Evolutionary conservation across 495 filamentous ascomycete genomes (phyloP).

Genomic region (Neurospora cerealis): DNA sequence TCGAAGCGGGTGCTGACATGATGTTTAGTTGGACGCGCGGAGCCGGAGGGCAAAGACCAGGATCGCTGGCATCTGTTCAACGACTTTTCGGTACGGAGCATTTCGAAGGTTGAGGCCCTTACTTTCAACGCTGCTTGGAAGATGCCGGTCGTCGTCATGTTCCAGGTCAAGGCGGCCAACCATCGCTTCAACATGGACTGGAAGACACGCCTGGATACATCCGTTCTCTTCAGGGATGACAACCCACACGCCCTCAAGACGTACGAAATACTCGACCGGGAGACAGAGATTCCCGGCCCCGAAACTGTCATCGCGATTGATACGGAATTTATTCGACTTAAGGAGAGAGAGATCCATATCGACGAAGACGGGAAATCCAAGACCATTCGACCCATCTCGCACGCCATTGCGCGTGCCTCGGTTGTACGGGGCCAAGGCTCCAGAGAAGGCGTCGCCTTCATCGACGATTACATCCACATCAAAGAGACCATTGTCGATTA

Average conservation of each 20-base stretch:
- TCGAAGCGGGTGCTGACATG: not conserved
- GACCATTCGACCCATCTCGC: slow-evolving; percentile 73
- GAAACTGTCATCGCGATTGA: slow-evolving; percentile 80
- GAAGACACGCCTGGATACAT: slow-evolving; percentile 75
- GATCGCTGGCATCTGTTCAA: slow-evolving; percentile 92
- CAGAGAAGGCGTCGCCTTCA: slow-evolving; percentile 73
- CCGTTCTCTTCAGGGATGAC: slow-evolving; percentile 63
- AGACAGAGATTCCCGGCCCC: slow-evolving; percentile 52
- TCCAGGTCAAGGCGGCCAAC: slow-evolving; percentile 65
- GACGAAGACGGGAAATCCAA: slow-evolving; percentile 82
- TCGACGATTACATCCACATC: slow-evolving; percentile 93
- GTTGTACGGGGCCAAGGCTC: slow-evolving; percentile 71
- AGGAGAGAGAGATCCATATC: slow-evolving; percentile 85
- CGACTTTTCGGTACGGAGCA: slow-evolving; percentile 83
- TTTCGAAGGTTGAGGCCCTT: slow-evolving; percentile 69
- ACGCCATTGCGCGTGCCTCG: slow-evolving; percentile 80
- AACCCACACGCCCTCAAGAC: slow-evolving; percentile 19
- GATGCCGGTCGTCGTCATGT: slow-evolving; percentile 74
- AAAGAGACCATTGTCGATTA: slow-evolving; percentile 92
- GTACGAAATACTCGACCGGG: slow-evolving; percentile 49
- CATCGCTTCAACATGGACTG: slow-evolving; percentile 74
- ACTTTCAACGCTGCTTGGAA: slow-evolving; percentile 88
- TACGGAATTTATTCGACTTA: slow-evolving; percentile 87
- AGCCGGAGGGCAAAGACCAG: slow-evolving; percentile 37
- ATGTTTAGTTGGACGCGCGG: slow-evolving; percentile 52